Conservation (phyloP, 139 green algal genomes). For the Zygnema circumcarinatum region DNA sequence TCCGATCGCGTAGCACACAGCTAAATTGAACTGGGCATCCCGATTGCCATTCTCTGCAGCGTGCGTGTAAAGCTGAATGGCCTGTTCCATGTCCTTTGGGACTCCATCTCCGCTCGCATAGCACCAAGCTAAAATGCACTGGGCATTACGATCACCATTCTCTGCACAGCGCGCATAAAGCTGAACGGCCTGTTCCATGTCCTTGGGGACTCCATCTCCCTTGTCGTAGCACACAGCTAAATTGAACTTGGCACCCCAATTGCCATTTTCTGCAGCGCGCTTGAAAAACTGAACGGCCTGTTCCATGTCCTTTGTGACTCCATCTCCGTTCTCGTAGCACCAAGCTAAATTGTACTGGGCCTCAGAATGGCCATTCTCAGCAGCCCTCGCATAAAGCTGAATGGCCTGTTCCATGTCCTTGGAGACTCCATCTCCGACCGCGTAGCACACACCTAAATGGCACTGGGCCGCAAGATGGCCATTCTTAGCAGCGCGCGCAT, state of each 20-base stretch:
- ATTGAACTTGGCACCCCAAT: not conserved
- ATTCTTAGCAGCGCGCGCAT: not conserved
- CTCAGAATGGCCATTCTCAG: conserved; percentile 30
- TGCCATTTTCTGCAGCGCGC: not conserved
- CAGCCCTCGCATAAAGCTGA: not conserved
- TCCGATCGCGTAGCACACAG: too few relatives aligned
- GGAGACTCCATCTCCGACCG: conserved; percentile 3
- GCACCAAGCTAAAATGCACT: too few relatives aligned
- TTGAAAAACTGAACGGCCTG: not conserved
- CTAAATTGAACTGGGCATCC: too few relatives aligned
- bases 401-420: conserved; percentile 12
- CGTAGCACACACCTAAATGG: conserved; percentile 1
- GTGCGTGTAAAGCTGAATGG: too few relatives aligned
- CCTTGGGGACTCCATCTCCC: not conserved
- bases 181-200: not conserved
- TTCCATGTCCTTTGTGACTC: not conserved
- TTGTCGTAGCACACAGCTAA: not conserved
- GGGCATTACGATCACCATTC: not conserved
- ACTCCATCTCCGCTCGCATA: too few relatives aligned
- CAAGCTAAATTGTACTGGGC: conserved; percentile 28
- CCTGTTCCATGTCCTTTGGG: too few relatives aligned
- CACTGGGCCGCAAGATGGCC: conserved; percentile 14
- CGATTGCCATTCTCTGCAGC: too few relatives aligned
- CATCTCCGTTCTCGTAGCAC: not conserved
- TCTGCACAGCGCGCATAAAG: not conserved